phyloP scores from a whole-genome alignment of 2,329 filamentous ascomycete species.

The Fusarium coffeatum region DNA sequence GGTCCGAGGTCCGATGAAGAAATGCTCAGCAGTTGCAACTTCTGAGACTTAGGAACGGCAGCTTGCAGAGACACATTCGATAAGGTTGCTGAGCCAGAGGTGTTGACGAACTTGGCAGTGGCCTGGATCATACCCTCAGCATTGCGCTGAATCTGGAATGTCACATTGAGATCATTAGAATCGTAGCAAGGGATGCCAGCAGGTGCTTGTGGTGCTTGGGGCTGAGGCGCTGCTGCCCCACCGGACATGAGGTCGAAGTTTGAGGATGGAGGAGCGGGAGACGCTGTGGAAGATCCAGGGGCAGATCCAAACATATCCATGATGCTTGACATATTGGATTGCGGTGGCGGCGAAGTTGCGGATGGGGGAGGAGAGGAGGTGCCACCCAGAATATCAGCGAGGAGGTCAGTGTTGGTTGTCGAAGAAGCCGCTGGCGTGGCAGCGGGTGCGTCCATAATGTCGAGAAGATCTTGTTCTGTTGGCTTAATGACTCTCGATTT shows the following conservation, averaged over 20 bases:
- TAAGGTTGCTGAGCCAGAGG: slow-evolving; percentile 71
- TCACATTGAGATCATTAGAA: slow-evolving; percentile 85
- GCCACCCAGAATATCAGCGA: slow-evolving; percentile 91
- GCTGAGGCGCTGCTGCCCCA: slow-evolving; percentile 56
- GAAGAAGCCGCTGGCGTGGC: slow-evolving; percentile 63
- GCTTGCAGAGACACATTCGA: slow-evolving; percentile 87
- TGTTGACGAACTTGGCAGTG: slow-evolving; percentile 85
- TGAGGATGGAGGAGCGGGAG: slow-evolving; percentile 55
- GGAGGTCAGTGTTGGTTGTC: slow-evolving; percentile 82
- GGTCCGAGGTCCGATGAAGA: slow-evolving; percentile 80
- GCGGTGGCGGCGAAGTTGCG: slow-evolving; percentile 60
- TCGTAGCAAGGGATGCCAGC: slow-evolving; percentile 80
- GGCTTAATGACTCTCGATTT: slow-evolving; percentile 83
- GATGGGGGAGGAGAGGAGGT: slow-evolving; percentile 61
- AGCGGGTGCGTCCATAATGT: slow-evolving; percentile 85
- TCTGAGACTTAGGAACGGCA: slow-evolving; percentile 96
- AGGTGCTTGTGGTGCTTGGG: slow-evolving; percentile 55
- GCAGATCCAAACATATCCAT: slow-evolving; percentile 84
- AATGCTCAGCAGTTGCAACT: slow-evolving; percentile 90
- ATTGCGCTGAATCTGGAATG: slow-evolving; percentile 85
- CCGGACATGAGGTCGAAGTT: slow-evolving; percentile 62
- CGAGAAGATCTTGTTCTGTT: slow-evolving; percentile 90
- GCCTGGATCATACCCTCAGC: slow-evolving; percentile 84
- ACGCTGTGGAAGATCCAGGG: slow-evolving; percentile 52
- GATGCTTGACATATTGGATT: slow-evolving; percentile 75